Percentiles rank a stretch among this genome's conserved stretches.
Conservation (phyloP, 495 filamentous ascomycete genomes). For the Aspergillus indologenus region DNA sequence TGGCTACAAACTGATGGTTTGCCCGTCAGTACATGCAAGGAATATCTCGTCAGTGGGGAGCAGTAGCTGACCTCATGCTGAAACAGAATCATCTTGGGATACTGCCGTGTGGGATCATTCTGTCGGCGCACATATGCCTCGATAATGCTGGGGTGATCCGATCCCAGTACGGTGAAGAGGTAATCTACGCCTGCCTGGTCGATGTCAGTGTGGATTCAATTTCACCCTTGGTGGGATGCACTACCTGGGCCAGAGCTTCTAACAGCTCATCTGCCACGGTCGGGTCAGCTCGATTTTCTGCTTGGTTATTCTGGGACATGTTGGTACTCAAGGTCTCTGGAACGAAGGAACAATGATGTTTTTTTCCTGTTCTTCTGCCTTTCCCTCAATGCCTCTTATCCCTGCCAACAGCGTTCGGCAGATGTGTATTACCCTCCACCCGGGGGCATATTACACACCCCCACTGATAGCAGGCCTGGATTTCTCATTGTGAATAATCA, state of each 20-base stretch:
- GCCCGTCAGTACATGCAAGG: neutral
- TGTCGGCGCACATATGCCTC: conserved; percentile 24
- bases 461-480: too few relatives aligned
- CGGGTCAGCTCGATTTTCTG: neutral
- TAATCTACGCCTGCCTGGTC: conserved; percentile 22
- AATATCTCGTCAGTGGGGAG: neutral
- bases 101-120: conserved; percentile 19
- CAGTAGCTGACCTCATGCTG: conserved; percentile 24
- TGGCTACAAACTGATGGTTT: conserved; percentile 22
- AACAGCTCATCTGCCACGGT: neutral
- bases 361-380: neutral
- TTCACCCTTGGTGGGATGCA: neutral
- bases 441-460: too few relatives aligned
- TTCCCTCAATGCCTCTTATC: too few relatives aligned
- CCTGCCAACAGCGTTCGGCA: too few relatives aligned
- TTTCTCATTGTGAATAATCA: too few relatives aligned
- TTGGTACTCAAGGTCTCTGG: neutral
- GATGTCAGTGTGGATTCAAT: neutral
- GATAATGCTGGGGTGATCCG: conserved; percentile 27
- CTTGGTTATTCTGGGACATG: neutral
- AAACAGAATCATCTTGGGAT: conserved; percentile 28
- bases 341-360: neutral
- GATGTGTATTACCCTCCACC: too few relatives aligned
- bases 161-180: conserved; percentile 23
- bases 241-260: neutral